Base-by-base conservation (phyloP, 2,329 filamentous ascomycete genomes). In the Zalaria obscura region DNA sequence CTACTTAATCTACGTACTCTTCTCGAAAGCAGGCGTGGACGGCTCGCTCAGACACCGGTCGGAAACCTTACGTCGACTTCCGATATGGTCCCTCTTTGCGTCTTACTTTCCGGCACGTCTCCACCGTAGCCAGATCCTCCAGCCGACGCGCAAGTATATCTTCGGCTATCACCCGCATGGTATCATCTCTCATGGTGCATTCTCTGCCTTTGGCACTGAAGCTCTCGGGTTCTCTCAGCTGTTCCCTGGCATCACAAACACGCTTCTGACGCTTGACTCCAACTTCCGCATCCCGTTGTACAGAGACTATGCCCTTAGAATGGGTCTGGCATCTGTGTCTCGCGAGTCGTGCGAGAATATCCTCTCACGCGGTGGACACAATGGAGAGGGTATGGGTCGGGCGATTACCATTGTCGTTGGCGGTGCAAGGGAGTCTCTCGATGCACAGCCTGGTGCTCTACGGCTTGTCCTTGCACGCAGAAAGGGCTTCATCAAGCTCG, bases 111-210 rank as follows among this genome's bases (percentile, higher is more conserved):
- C 91, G 3, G 85, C 87, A 38, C 75, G 75, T 43, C 72, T 98
- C 33, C 87, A 96, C 65, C 85, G 91, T 49, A 91, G 85, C 3
- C 74, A 82, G 49, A 72, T 80, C 43, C 74, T 98, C 5, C 75
- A 83, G 25, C 74, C 86, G 0, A 86, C 81, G 1, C 73, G 87
- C 47, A 94, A 93, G 62, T 98, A 96, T 65, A 87, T 98, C 48
- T 87, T 98, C 53, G 89, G 89, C 36, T 96, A 96, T 60, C 91
- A 96, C 54, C 91, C 91, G 0, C 91, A 98, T 57, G 89, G 91
- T 25, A 96, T 98, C 60, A 95, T 98, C 55, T 91, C 83, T 4
- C 86, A 95, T 53, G 91, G 89, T n/a, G 89, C 88, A 0, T 95
- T 89, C 65, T 84, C 79, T 4, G 83, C 88, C 4, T 96, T 96